A percentile compares a stretch with the other conserved stretches of the same genome.
phyloP scores from a whole-genome alignment of 306 rosid genomes.

The Ceratonia siliqua region DNA sequence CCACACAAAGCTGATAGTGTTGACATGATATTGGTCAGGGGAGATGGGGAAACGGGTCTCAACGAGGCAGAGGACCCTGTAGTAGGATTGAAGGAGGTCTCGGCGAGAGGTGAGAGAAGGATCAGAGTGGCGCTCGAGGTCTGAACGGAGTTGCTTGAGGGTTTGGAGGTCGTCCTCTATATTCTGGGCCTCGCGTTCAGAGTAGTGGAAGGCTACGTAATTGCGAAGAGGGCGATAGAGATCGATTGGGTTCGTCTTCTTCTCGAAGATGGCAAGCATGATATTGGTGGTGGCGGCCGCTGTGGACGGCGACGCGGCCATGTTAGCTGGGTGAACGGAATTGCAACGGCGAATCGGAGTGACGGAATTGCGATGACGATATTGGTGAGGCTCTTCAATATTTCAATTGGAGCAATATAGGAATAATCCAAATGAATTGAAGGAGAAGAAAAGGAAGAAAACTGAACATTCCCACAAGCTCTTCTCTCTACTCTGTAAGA shows the following conservation, averaged over 20 bases:
- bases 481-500: neutral
- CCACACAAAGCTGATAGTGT: conserved; percentile 80
- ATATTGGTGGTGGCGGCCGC: conserved; percentile 53
- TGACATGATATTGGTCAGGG: conserved; percentile 79
- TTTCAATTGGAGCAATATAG: neutral
- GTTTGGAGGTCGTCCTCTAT: conserved; percentile 94
- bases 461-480: neutral
- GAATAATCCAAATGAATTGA: neutral
- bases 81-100: conserved; percentile 78
- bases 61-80: conserved; percentile 77
- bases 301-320: conserved; percentile 69
- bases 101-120: conserved; percentile 87
- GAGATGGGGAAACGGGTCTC: conserved; percentile 98
- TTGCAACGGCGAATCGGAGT: neutral
- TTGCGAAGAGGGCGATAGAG: conserved; percentile 91
- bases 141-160: conserved; percentile 80
- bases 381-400: neutral
- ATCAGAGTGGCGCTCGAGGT: conserved; percentile 80
- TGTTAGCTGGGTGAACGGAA: neutral
- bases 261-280: conserved; percentile 92
- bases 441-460: neutral
- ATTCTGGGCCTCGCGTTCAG: conserved; percentile 96
- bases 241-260: conserved; percentile 74
- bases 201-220: conserved; percentile 79
- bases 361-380: neutral